Conservation (phyloP, 1,284 basidiomycete species). For the Pyrrhoderma lamaoense region DNA sequence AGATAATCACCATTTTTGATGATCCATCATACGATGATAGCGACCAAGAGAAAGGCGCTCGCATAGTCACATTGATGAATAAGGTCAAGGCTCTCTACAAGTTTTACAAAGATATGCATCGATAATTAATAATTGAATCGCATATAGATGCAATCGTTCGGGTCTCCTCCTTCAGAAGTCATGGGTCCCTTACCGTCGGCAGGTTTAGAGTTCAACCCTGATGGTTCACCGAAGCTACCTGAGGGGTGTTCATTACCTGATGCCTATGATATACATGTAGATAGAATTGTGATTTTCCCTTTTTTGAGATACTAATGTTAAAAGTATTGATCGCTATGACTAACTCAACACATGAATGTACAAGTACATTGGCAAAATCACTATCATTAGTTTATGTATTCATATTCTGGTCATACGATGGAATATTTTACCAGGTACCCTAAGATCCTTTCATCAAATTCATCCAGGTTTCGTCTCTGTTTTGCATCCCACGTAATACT, state of each 20-base stretch:
- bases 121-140: not conserved
- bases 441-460: too few relatives aligned
- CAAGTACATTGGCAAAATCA: too few relatives aligned
- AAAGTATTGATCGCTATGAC: too few relatives aligned
- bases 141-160: slow-evolving; percentile 73
- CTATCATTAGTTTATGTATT: too few relatives aligned
- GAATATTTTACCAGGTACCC: too few relatives aligned
- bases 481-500: too few relatives aligned
- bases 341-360: too few relatives aligned
- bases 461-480: too few relatives aligned
- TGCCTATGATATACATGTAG: not conserved
- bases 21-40: slow-evolving; percentile 58
- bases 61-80: slow-evolving; percentile 67
- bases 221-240: slow-evolving; percentile 49
- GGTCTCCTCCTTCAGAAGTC: slow-evolving; percentile 84
- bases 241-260: slow-evolving; percentile 41
- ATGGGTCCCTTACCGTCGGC: slow-evolving; percentile 83
- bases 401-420: too few relatives aligned
- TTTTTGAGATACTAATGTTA: not conserved
- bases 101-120: not conserved
- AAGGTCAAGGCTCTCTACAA: slow-evolving; percentile 44
- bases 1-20: slow-evolving; percentile 74
- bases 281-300: too few relatives aligned
- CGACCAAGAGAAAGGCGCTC: slow-evolving; percentile 43
- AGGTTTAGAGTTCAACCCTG: slow-evolving; percentile 53